These are phyloP conservation scores for Alternaria hordeiaustralica DNA, from an alignment of 2,329 filamentous ascomycete species.

Conservation along the genomic window DNA sequence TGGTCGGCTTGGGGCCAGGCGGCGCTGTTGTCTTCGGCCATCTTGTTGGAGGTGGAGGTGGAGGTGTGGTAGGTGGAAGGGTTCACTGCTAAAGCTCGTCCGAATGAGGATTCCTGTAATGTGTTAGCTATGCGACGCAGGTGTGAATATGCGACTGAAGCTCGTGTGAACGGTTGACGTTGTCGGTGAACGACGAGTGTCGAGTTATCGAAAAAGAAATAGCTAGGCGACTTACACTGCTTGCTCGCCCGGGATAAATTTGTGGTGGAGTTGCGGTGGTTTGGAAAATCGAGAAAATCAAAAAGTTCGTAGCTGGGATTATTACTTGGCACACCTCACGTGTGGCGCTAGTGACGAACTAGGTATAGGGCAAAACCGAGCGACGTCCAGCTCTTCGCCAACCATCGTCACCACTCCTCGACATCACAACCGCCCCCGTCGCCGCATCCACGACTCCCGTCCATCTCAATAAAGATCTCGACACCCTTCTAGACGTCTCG, in stretches of 20 bases:
- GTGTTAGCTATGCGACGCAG: background rate
- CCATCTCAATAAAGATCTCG: slow-evolving; percentile 40
- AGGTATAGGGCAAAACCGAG: slow-evolving; percentile 22
- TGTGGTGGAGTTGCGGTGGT: slow-evolving; percentile 15
- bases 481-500: slow-evolving; percentile 24
- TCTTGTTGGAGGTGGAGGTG: slow-evolving; percentile 8
- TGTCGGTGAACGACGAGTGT: background rate
- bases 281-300: slow-evolving; percentile 7
- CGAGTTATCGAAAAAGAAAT: background rate
- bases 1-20: slow-evolving; percentile 52
- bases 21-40: slow-evolving; percentile 42
- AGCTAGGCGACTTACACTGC: slow-evolving; percentile 35
- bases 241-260: slow-evolving; percentile 37
- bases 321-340: slow-evolving; percentile 30
- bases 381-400: slow-evolving; percentile 38
- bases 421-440: slow-evolving; percentile 37
- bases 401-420: slow-evolving; percentile 46
- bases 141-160: background rate
- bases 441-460: slow-evolving; percentile 34
- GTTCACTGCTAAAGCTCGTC: slow-evolving; percentile 48
- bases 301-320: slow-evolving; percentile 13
- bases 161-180: background rate
- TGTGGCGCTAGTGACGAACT: slow-evolving; percentile 24
- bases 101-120: slow-evolving; percentile 34
- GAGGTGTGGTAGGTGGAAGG: slow-evolving; percentile 12